Base-by-base conservation (phyloP, 2,329 filamentous ascomycete genomes). In the Microdochium trichocladiopsis region DNA sequence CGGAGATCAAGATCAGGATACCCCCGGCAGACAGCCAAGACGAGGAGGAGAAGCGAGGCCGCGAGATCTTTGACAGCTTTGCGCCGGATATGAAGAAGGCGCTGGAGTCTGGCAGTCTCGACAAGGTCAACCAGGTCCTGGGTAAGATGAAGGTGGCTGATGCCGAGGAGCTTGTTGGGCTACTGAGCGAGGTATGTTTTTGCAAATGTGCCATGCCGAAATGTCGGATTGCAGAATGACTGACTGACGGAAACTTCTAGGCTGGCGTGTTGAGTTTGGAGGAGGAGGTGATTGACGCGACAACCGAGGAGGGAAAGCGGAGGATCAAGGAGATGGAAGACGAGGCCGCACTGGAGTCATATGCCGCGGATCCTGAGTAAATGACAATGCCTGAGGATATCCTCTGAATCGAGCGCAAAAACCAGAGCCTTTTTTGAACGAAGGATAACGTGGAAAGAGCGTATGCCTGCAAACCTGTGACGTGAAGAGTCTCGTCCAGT, bases 241-340 rank as follows among this genome's bases (percentile, higher is more conserved):
- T 55, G 18, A 53, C 28, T 47, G 45, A 25, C 25, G 14, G 22
- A 5, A n/a, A 22, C 25, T 25, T 31, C 50, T 57, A 86, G 72
- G 90, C 90, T 16, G 90, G 89, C 36, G 93, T 96, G 76, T 71
- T 99, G 58, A 96, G 89, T 66, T 69, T 99, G 50, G 91, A 97
- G 67, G 86, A 96, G 64, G 86, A 95, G 49, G 90, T 99, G 50
- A 95, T 99, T 60, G 94, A 99, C 71, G 90, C 91, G 1, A 99
- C 91, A 47, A 95, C 93, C 2, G 86, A 91, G 64, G 86, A 94
- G 66, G 92, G 92, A 2, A 80, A 86, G 74, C 82, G 85, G 66
- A 84, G 85, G 64, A 76, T 93, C 61, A 86, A 88, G 71, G 83
- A 91, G 58, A 79, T 95, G 55, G 86, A 90, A 67, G 77, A 79